A percentile compares a stretch with the other conserved stretches of the same genome.
phyloP scores from a whole-genome alignment of 352 stramenopile genomes.

The Globisporangium nunn region DNA sequence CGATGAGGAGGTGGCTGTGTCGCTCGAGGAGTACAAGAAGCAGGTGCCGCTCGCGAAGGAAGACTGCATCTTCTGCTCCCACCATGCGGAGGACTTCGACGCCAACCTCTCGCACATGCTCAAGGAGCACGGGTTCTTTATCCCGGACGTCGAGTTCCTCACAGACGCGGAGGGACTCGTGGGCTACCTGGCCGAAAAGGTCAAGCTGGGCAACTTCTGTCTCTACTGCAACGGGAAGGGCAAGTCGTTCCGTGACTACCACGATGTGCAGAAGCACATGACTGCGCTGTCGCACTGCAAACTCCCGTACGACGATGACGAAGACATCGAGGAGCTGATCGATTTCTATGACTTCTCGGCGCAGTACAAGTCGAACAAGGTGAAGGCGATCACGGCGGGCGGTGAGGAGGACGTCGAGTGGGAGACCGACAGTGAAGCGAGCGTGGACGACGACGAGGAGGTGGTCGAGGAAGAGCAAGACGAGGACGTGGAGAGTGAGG shows the following conservation, averaged over 20 bases:
- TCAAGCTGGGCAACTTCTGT: constrained; percentile 93
- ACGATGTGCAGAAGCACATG: constrained; percentile 95
- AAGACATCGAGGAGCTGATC: constrained; percentile 85
- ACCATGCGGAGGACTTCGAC: constrained; percentile 57
- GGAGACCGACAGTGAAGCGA: constrained; percentile 79
- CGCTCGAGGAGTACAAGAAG: constrained; percentile 77
- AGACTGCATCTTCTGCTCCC: constrained; percentile 81
- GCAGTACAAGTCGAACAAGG: constrained; percentile 61
- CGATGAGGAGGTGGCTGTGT: constrained; percentile 49
- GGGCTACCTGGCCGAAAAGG: constrained; percentile 93
- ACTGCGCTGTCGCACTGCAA: constrained; percentile 88
- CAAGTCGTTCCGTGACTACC: constrained; percentile 83
- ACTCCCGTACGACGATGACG: constrained; percentile 85
- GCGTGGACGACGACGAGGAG: constrained; percentile 67
- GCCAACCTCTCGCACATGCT: constrained; percentile 88
- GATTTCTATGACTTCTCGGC: constrained; percentile 90
- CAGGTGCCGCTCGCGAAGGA: constrained; percentile 60
- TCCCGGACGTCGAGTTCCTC: constrained; percentile 92
- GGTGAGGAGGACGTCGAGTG: constrained; percentile 49
- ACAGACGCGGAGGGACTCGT: constrained; percentile 87
- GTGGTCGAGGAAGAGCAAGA: constrained; percentile 43
- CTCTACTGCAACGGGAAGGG: constrained; percentile 93
- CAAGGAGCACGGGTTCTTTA: constrained; percentile 92
- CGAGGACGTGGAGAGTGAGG: constrained; percentile 32
- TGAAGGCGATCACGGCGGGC: constrained; percentile 15